phyloP scores from a whole-genome alignment of 768 basidiomycete genomes.

The Suillus spraguei region DNA sequence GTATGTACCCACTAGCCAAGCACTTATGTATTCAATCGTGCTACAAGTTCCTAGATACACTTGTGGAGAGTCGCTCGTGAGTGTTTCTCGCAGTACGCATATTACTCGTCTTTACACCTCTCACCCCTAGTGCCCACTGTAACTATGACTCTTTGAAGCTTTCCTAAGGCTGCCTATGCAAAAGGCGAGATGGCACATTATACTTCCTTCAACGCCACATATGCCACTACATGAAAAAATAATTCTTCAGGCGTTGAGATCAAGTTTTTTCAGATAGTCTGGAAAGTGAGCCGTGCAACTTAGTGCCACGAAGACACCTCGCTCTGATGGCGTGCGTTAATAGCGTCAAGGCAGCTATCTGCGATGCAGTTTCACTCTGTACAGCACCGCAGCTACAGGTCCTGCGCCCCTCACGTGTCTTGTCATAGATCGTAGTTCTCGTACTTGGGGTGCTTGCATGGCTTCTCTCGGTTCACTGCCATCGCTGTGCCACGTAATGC shows the following conservation, averaged over 20 bases:
- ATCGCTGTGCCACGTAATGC: too few species aligned
- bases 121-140: background rate
- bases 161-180: background rate
- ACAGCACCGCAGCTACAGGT: background rate
- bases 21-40: background rate
- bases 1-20: background rate
- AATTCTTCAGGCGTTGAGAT: background rate
- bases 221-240: background rate
- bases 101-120: background rate
- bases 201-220: background rate
- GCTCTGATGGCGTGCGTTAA: background rate
- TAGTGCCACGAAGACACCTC: conserved; percentile 2
- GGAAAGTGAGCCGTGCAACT: background rate
- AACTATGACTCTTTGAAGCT: background rate
- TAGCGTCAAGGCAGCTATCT: background rate
- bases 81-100: background rate
- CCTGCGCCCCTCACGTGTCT: background rate
- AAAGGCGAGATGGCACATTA: conserved; percentile 1
- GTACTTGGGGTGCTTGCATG: background rate
- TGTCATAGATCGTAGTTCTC: background rate
- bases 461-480: background rate
- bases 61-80: background rate
- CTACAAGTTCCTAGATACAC: background rate
- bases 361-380: background rate
- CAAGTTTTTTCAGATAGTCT: background rate